Evolutionary conservation across 1,139 yeast genomes (phyloP).

Genomic region (Yamadazyma dendronema): DNA sequence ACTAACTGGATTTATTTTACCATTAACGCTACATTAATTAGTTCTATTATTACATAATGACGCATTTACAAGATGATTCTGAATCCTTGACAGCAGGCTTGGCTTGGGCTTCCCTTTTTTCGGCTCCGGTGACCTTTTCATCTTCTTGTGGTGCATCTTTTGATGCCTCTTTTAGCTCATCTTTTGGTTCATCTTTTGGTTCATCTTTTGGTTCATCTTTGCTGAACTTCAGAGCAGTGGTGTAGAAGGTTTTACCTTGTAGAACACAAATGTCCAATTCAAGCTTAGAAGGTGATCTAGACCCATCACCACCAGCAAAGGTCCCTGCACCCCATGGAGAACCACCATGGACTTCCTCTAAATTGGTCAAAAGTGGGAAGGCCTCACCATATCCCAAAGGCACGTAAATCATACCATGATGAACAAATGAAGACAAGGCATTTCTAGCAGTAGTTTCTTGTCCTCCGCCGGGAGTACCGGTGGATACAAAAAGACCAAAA

Average conservation of each 20-base stretch:
- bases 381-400: constrained; percentile 47
- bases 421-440: constrained; percentile 37
- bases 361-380: constrained; percentile 27
- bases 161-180: background rate
- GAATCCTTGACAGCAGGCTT: constrained; percentile 22
- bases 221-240: constrained; percentile 14
- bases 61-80: constrained; percentile 27
- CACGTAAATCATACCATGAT: constrained; percentile 51
- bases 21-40: background rate
- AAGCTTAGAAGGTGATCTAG: constrained; percentile 32
- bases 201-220: constrained; percentile 6
- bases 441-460: constrained; percentile 44
- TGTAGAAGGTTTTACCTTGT: constrained; percentile 37
- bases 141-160: constrained; percentile 7
- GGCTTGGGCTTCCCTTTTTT: constrained; percentile 18
- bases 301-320: constrained; percentile 37
- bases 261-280: constrained; percentile 33
- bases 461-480: constrained; percentile 49
- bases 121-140: constrained; percentile 8
- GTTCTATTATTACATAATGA: constrained; percentile 20
- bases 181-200: constrained; percentile 6
- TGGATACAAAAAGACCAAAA: constrained; percentile 45
- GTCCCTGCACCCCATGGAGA: constrained; percentile 46
- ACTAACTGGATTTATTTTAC: background rate
- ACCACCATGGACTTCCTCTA: constrained; percentile 38